These are phyloP conservation scores for Trichoderma simmonsii DNA, from an alignment of 2,329 filamentous ascomycete species.

Conservation along the genomic window DNA sequence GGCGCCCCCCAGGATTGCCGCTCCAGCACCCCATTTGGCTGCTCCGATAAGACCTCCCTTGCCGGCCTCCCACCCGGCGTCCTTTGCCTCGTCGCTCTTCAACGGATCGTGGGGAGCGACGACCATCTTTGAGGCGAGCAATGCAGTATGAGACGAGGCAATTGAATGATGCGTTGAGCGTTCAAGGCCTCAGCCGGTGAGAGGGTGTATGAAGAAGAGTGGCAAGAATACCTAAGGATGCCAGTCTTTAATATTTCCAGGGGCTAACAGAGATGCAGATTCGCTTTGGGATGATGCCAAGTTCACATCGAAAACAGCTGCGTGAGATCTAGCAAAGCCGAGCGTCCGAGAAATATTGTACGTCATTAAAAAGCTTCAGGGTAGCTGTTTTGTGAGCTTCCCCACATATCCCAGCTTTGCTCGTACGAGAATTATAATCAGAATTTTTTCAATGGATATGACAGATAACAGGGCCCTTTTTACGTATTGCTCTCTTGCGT, in stretches of 20 bases:
- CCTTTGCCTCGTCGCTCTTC: slow-evolving; percentile 63
- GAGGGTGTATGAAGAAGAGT: not conserved
- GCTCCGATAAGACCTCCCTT: slow-evolving; percentile 66
- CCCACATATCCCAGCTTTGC: not conserved
- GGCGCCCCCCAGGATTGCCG: slow-evolving; percentile 58
- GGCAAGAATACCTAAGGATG: not conserved
- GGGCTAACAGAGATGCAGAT: not conserved
- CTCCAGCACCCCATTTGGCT: slow-evolving; percentile 68
- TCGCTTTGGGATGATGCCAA: not conserved
- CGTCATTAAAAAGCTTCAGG: slow-evolving; percentile 19
- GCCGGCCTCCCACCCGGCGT: slow-evolving; percentile 69
- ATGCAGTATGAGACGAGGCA: not conserved
- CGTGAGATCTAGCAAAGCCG: slow-evolving; percentile 9
- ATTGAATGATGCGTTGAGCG: not conserved
- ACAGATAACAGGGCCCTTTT: not conserved
- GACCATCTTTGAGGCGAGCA: not conserved
- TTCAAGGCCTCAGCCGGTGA: not conserved
- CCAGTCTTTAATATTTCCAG: not conserved
- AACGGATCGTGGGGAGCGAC: slow-evolving; percentile 48
- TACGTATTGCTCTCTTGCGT: not conserved
- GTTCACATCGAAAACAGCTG: not conserved
- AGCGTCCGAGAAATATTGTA: slow-evolving; percentile 4
- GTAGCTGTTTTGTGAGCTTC: slow-evolving; percentile 10
- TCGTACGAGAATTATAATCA: not conserved
- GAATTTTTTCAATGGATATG: not conserved